Conservation (phyloP, 108 stramenopile species). For the Aurantiochytrium sp. region DNA sequence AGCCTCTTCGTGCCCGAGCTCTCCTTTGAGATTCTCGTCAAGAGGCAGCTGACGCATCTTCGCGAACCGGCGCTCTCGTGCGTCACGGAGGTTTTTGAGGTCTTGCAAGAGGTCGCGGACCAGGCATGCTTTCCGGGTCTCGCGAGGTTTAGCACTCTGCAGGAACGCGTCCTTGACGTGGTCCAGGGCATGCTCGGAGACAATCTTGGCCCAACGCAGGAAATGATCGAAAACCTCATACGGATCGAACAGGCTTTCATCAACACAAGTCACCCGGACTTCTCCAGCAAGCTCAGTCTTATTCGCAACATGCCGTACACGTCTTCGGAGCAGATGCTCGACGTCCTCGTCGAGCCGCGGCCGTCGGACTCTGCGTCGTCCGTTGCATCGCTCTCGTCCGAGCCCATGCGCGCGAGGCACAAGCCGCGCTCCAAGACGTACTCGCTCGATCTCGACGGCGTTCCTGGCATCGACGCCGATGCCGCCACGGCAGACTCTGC, state of each 20-base stretch:
- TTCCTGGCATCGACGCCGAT: background rate
- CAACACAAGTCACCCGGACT: conserved; percentile 97
- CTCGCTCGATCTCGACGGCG: background rate
- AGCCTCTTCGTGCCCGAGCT: conserved; percentile 93
- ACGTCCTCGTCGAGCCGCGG: background rate
- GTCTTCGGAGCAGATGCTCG: background rate
- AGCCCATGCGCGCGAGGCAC: background rate
- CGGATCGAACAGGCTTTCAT: conserved; percentile 91
- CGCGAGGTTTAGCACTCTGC: conserved; percentile 73
- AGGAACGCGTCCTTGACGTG: conserved; percentile 80
- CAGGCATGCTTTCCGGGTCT: conserved; percentile 80
- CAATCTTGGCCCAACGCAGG: conserved; percentile 71
- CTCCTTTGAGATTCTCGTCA: conserved; percentile 83
- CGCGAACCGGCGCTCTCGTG: conserved; percentile 88
- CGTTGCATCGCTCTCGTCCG: background rate
- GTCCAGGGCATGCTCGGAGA: conserved; percentile 62
- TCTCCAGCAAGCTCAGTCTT: conserved; percentile 45
- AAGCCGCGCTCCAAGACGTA: background rate
- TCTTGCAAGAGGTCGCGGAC: conserved; percentile 77
- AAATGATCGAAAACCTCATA: conserved; percentile 87
- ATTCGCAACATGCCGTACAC: background rate
- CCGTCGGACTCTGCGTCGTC: background rate
- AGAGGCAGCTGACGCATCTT: conserved; percentile 79
- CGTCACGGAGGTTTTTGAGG: conserved; percentile 87
- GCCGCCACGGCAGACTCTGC: background rate